Conservation (phyloP, 2,329 filamentous ascomycete species). For the Hirsutella rhossiliensis region DNA sequence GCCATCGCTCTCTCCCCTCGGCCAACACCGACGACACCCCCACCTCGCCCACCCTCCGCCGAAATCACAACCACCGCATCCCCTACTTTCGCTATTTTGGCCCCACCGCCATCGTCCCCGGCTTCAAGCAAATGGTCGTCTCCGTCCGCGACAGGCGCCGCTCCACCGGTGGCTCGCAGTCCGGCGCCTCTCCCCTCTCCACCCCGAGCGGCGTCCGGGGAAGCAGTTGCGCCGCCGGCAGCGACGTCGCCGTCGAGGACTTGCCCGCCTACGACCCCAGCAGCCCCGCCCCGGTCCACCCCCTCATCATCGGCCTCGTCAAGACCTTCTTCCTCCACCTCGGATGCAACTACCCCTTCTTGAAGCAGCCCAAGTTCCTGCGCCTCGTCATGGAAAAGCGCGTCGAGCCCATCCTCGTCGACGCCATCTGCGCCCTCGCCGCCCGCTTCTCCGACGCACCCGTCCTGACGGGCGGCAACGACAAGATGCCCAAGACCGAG, state of each 20-base stretch:
- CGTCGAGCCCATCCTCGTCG: constrained; percentile 73
- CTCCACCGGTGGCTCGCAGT: constrained; percentile 45
- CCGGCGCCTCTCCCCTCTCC: constrained; percentile 37
- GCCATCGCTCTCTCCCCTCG: constrained; percentile 5
- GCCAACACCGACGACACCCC: constrained; percentile 11
- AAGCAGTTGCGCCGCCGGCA: constrained; percentile 29
- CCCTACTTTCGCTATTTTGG: constrained; percentile 89
- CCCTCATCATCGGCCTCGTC: constrained; percentile 63
- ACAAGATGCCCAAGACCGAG: constrained; percentile 45
- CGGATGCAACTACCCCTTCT: constrained; percentile 76
- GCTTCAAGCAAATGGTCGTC: constrained; percentile 87
- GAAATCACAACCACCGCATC: constrained; percentile 51
- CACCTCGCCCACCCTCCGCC: constrained; percentile 33
- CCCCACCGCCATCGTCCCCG: constrained; percentile 80
- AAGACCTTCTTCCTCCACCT: constrained; percentile 73
- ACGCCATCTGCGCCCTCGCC: constrained; percentile 72
- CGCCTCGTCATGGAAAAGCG: constrained; percentile 69
- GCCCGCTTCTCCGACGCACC: constrained; percentile 64
- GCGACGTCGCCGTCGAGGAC: constrained; percentile 35
- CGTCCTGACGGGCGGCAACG: constrained; percentile 32
- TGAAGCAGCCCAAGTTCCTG: constrained; percentile 61
- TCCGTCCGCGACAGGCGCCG: constrained; percentile 56
- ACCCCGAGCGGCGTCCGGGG: constrained; percentile 19
- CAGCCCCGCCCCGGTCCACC: constrained; percentile 57
- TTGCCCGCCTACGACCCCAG: constrained; percentile 67